Evolutionary conservation across 805 yeast species (phyloP), one percentile per base, ranked within the genome.

Genomic region (Yarrowia sp.): DNA sequence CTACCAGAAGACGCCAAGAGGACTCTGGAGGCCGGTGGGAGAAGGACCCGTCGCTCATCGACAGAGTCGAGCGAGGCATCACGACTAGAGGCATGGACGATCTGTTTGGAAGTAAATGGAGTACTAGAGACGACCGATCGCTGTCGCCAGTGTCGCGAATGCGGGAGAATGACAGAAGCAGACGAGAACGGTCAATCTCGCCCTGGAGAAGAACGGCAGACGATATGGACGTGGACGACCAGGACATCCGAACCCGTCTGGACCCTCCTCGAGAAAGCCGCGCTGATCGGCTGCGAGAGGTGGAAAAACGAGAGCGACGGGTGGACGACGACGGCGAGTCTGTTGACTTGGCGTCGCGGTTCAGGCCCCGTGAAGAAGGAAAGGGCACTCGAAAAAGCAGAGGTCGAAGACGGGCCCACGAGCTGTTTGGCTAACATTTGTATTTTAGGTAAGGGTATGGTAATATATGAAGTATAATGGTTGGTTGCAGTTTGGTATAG

Each of bases 141-240:
- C 2, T 56, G 39, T 56, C 64, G n/a, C 64, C 64, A 10, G 64
- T 56, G 24, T 56, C 64, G 19, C 49, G 64, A 56, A 56, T 56
- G 64, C 38, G 65, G 34, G 34, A 67, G 24, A 43, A 50, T 10
- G 50, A 8, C 15, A 13, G 36, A 30, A 67, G 49, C 66, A 42
- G 38, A 24, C 69, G 66, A 43, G 49, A n/a, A 20, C 65, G 69
- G 38, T 61, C 70, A 19, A 38, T 68, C 15, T 70, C 70, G 8
- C 68, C 61, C 64, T 60, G 58, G 56, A 19, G 44, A 24, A 3
- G 17, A 24, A 5, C 30, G 14, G 17, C 38, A n/a, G 64, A 56
- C 40, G 9, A 8, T 6, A 56, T 56, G 64, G 64, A 56, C 2
- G 9, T 56, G 9, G 64, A 56, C 33, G 49, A 33, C 17, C 30